Percentiles rank a stretch among this genome's conserved stretches.
phyloP scores from a whole-genome alignment of 805 yeast genomes.

The Naumovozyma baii region DNA sequence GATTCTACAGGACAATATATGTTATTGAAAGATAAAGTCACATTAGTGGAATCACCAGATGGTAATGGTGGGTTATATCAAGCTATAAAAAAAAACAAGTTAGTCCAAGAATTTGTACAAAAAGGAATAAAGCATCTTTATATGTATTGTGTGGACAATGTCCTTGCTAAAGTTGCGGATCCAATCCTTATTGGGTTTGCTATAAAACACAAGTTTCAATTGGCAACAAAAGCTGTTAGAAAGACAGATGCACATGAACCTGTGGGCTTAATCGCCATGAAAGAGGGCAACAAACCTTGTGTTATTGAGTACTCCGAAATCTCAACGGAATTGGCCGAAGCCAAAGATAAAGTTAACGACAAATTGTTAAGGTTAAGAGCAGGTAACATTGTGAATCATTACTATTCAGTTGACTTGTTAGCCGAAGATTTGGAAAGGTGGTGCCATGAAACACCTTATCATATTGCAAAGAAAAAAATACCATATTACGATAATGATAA shows the following conservation, averaged over 20 bases:
- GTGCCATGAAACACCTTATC: constrained; percentile 78
- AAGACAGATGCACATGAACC: constrained; percentile 79
- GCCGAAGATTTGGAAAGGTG: constrained; percentile 51
- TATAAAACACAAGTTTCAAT: constrained; percentile 49
- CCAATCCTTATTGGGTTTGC: constrained; percentile 81
- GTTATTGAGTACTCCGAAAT: constrained; percentile 96
- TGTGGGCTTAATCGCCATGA: constrained; percentile 84
- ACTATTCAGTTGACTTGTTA: constrained; percentile 75
- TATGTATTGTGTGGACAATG: constrained; percentile 95
- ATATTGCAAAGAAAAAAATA: constrained; percentile 87
- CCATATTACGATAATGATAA: constrained; percentile 43
- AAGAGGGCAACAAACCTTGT: constrained; percentile 51
- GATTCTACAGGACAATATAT: constrained; percentile 59
- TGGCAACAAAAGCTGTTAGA: constrained; percentile 92
- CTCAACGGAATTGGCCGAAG: constrained; percentile 59
- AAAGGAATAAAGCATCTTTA: constrained; percentile 82
- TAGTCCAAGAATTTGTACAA: constrained; percentile 55
- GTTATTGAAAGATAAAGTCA: constrained; percentile 45
- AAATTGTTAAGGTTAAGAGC: constrained; percentile 73
- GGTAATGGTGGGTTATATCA: constrained; percentile 96
- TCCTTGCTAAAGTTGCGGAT: constrained; percentile 85
- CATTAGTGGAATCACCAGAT: constrained; percentile 82
- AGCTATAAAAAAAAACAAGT: constrained; percentile 57
- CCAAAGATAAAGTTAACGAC: constrained; percentile 39
- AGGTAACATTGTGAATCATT: constrained; percentile 95